phyloP scores from a whole-genome alignment of 768 basidiomycete genomes.

The Boletus subcaerulescens region DNA sequence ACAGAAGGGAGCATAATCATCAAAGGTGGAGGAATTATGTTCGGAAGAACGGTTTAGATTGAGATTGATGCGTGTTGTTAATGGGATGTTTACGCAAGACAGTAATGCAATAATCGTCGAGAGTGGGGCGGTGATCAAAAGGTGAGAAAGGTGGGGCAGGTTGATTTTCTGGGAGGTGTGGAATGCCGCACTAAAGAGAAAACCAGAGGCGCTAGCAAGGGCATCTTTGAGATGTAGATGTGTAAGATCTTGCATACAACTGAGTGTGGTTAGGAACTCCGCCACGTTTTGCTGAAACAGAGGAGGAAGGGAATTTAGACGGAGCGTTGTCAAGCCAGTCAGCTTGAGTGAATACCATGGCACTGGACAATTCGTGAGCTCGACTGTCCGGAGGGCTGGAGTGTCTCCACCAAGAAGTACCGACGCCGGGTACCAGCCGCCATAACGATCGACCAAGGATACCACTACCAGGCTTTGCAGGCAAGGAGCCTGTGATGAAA shows the following conservation, averaged over 20 bases:
- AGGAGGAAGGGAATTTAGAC: background rate
- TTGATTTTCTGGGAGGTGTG: background rate
- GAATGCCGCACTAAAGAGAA: background rate
- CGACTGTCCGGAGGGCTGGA: background rate
- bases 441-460: background rate
- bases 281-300: background rate
- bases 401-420: background rate
- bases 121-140: background rate
- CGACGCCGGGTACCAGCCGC: no score
- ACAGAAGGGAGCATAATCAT: background rate
- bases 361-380: background rate
- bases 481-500: background rate
- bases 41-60: background rate
- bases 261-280: background rate
- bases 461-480: background rate
- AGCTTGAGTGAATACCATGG: background rate
- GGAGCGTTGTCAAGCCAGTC: background rate
- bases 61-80: background rate
- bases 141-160: background rate
- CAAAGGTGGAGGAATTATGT: background rate
- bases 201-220: background rate
- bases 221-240: background rate
- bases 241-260: background rate
- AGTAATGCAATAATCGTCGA: background rate
- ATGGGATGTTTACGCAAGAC: background rate